Conservation (phyloP, 495 filamentous ascomycete species). For the Aspergillus olivimuriae region DNA sequence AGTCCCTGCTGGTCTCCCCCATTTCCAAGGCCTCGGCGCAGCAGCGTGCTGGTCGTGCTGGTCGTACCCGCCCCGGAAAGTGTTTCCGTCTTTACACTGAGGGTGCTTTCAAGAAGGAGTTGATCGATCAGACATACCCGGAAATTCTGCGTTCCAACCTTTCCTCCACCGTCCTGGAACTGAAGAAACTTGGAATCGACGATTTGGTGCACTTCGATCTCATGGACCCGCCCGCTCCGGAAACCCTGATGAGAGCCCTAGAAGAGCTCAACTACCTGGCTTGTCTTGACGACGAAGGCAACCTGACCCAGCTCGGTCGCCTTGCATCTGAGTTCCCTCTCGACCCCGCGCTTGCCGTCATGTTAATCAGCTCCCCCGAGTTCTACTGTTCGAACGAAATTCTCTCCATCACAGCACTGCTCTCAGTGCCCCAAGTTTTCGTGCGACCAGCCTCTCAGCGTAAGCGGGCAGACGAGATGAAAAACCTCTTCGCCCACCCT, state of each 20-base stretch:
- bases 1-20: constrained; percentile 90
- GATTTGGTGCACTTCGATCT: constrained; percentile 97
- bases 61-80: constrained; percentile 95
- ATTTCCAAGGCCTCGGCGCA: constrained; percentile 99
- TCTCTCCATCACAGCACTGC: constrained; percentile 84
- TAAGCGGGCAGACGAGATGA: constrained; percentile 97
- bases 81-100: constrained; percentile 98
- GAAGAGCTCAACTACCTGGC: constrained; percentile 97
- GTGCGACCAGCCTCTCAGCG: constrained; percentile 76
- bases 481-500: constrained; percentile 81
- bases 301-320: constrained; percentile 77
- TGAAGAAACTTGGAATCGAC: constrained; percentile 95
- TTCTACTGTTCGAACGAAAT: constrained; percentile 99
- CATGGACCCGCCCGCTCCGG: constrained; percentile 97
- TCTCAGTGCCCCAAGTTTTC: constrained; percentile 94
- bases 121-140: constrained; percentile 94
- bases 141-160: constrained; percentile 94
- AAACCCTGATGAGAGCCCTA: constrained; percentile 96
- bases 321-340: constrained; percentile 94
- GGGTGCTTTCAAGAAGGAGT: constrained; percentile 92
- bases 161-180: constrained; percentile 85
- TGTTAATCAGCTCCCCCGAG: constrained; percentile 95
- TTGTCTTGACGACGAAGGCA: constrained; percentile 93
- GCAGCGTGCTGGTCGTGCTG: constrained; percentile 95
- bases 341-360: constrained; percentile 91